Base-by-base conservation (phyloP, 495 filamentous ascomycete species). In the Aeminium ludgeri region DNA sequence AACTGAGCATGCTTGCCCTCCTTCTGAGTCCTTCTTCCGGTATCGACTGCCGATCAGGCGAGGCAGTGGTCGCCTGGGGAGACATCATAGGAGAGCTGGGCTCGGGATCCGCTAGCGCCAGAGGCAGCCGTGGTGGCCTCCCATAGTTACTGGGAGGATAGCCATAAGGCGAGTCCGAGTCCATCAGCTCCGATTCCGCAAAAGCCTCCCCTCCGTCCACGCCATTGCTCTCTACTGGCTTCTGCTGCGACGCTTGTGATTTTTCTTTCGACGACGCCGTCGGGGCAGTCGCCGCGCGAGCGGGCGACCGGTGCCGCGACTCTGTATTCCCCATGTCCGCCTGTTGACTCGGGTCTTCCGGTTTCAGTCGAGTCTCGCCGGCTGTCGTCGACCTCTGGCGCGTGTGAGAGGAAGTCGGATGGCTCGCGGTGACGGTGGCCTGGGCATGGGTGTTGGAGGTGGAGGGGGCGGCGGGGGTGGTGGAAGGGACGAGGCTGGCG, bases 71-170 rank as follows among this genome's bases (percentile, higher is more conserved):
- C 57, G 78, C 77, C 19, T 70, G 65, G 0, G 83, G 70, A 2
- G 79, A 73, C 38, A 76, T 63, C 45, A 91, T 84, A 13, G 86
- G 86, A 39, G 86, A 93, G 6, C 83, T 83, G 5, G 86, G 86
- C 1, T 76, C 82, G 49, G 83, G 76, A 65, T 92, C 79, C 51
- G 83, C 86, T 49, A 95, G 92, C 20, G 86, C 85, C 40, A 95
- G 69, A 33, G 86, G 86, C 50, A 95, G 65, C 33, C 86, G 79
- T 30, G 86, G 86, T 31, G 86, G 86, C 15, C 81, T 74, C 42
- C 71, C 74, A 47, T 80, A 67, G 49, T 76, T 67, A 15, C 55
- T 53, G 20, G 23, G 23, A 25, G 23, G 23, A 25, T 25, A 25
- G 33, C 29, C 31, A 30, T 42, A 32, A n/a, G 28, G 39, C 36